A percentile compares a stretch with the other conserved stretches of the same genome.
Conservation (phyloP, 306 rosid genomes). For the Vigna reflexopilosa region DNA sequence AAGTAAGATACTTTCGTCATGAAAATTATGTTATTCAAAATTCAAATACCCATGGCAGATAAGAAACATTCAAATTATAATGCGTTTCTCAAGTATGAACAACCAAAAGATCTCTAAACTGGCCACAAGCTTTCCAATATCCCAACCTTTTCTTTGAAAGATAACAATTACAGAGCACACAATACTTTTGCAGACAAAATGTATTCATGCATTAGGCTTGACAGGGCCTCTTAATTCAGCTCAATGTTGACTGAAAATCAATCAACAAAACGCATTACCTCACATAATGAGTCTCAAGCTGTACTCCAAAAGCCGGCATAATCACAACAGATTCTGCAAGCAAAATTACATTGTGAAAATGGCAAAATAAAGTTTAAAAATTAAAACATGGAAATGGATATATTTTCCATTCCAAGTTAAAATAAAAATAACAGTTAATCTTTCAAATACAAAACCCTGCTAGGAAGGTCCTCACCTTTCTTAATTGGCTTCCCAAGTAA, state of each 20-base stretch:
- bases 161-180: background rate
- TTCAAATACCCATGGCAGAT: background rate
- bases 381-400: constrained; percentile 1
- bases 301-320: constrained; percentile 94
- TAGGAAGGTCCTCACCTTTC: constrained; percentile 64
- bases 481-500: constrained; percentile 63
- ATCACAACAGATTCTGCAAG: constrained; percentile 79
- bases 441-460: constrained; percentile 35
- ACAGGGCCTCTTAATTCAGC: constrained; percentile 1
- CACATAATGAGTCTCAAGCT: constrained; percentile 79
- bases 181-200: constrained; percentile 7
- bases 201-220: constrained; percentile 7
- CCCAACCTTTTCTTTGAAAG: constrained; percentile 14
- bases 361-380: constrained; percentile 20
- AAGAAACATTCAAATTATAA: background rate
- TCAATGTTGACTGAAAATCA: constrained; percentile 5
- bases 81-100: constrained; percentile 32
- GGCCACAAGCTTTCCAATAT: background rate
- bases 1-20: background rate
- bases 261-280: constrained; percentile 58
- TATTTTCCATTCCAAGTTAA: background rate
- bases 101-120: constrained; percentile 21
- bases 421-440: constrained; percentile 34
- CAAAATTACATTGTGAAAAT: constrained; percentile 32
- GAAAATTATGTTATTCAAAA: background rate